Conservation (phyloP, 306 rosid species). For the Mimosa pudica region DNA sequence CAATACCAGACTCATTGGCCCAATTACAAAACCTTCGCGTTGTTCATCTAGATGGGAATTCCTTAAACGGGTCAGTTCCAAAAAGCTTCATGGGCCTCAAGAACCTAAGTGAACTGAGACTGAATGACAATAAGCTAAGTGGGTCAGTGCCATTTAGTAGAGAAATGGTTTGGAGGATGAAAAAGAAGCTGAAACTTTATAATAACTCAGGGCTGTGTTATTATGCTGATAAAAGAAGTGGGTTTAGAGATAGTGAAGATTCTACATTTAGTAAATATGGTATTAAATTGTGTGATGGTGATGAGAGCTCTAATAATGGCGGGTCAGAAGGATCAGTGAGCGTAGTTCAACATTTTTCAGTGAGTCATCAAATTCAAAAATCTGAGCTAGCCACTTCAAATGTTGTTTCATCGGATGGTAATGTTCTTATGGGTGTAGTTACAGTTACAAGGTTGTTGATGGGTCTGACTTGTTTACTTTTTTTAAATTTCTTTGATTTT, state of each 20-base stretch:
- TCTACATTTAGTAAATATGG: conserved; percentile 48
- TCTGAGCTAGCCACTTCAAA: neutral
- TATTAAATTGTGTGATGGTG: conserved; percentile 57
- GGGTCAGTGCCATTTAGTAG: conserved; percentile 70
- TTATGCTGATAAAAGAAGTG: conserved; percentile 48
- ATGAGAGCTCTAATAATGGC: conserved; percentile 8
- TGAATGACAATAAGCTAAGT: conserved; percentile 58
- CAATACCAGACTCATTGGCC: conserved; percentile 63
- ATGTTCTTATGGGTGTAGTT: conserved; percentile 25
- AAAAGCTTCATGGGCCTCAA: conserved; percentile 44
- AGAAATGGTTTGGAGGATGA: conserved; percentile 86
- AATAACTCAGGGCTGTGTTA: conserved; percentile 74
- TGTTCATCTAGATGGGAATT: conserved; percentile 78
- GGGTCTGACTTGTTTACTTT: conserved; percentile 15
- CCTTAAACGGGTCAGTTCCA: conserved; percentile 77
- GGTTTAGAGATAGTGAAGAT: conserved; percentile 54
- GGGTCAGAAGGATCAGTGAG: conserved; percentile 32
- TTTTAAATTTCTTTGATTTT: neutral
- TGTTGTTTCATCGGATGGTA: conserved; percentile 35
- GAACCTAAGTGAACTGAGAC: conserved; percentile 56
- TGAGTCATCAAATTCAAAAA: conserved; percentile 8
- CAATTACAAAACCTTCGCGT: conserved; percentile 61
- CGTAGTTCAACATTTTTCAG: conserved; percentile 46
- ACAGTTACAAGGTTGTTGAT: conserved; percentile 12
- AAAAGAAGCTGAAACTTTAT: conserved; percentile 58